Evolutionary conservation across 2,329 filamentous ascomycete genomes (phyloP).

Genomic region (Fusarium sp.): DNA sequence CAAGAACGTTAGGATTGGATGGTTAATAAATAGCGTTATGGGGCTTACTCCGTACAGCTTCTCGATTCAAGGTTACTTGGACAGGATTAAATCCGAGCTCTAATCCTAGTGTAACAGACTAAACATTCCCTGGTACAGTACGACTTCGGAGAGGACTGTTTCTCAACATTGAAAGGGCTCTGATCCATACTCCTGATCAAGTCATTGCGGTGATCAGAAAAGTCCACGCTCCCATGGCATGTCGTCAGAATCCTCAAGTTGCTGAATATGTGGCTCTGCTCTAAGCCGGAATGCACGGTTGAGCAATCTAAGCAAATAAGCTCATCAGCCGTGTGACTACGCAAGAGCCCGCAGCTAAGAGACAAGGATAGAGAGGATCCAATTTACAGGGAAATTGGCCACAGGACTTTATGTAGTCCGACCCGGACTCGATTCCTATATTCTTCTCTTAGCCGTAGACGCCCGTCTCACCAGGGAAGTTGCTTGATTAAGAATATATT

Average conservation of each 20-base stretch:
- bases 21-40: slow-evolving; percentile 16
- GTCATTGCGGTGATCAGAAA: not conserved
- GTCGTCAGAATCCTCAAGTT: not conserved
- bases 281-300: slow-evolving; percentile 15
- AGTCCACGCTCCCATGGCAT: not conserved
- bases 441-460: not conserved
- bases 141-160: not conserved
- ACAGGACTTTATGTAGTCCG: slow-evolving; percentile 4
- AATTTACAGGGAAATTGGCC: slow-evolving; percentile 33
- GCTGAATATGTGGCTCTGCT: not conserved
- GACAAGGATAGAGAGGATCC: slow-evolving; percentile 10
- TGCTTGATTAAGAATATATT: not conserved
- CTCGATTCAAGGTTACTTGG: slow-evolving; percentile 11
- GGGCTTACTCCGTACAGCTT: slow-evolving; percentile 1
- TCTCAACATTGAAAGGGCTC: not conserved
- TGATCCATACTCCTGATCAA: not conserved
- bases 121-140: not conserved
- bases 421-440: not conserved
- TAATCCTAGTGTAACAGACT: not conserved
- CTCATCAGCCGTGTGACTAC: slow-evolving; percentile 27
- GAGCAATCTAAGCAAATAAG: slow-evolving; percentile 28
- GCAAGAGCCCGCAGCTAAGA: slow-evolving; percentile 6
- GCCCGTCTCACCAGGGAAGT: not conserved
- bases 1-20: not conserved
- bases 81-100: slow-evolving; percentile 14